These are phyloP conservation scores for Lactifluus pinguis DNA, from an alignment of 768 basidiomycete species.

Conservation along the genomic window DNA sequence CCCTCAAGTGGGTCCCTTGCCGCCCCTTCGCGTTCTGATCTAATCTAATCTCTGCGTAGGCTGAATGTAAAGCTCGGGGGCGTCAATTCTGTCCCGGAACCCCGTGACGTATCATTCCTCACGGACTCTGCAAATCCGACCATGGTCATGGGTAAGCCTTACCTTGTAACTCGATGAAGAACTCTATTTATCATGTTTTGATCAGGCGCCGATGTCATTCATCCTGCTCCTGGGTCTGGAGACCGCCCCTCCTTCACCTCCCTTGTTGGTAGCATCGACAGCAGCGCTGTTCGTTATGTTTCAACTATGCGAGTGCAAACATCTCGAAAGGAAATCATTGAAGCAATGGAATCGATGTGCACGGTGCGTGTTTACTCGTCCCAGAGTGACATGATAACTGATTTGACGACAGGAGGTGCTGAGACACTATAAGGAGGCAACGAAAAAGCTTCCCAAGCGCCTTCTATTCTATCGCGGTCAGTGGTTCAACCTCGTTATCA, in stretches of 20 bases:
- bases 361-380: constrained; percentile 30
- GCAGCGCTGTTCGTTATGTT: constrained; percentile 61
- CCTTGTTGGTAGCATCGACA: constrained; percentile 73
- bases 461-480: constrained; percentile 71
- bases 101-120: constrained; percentile 52
- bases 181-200: not conserved
- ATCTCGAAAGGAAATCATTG: constrained; percentile 69
- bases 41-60: constrained; percentile 29
- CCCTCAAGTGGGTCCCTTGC: constrained; percentile 50
- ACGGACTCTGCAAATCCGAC: constrained; percentile 67
- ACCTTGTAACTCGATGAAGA: not conserved
- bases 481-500: constrained; percentile 7
- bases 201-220: constrained; percentile 73
- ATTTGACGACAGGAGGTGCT: constrained; percentile 38
- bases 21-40: not conserved
- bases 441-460: constrained; percentile 58
- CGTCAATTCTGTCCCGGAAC: constrained; percentile 70
- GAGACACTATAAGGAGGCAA: constrained; percentile 43
- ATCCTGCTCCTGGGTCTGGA: constrained; percentile 72
- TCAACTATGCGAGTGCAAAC: constrained; percentile 55
- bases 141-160: constrained; percentile 60
- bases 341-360: constrained; percentile 58
- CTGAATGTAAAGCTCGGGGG: constrained; percentile 82
- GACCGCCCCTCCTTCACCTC: constrained; percentile 76
- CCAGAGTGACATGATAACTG: not conserved